Conservation (phyloP, 2,329 filamentous ascomycete species). For the Akanthomyces lecanii region DNA sequence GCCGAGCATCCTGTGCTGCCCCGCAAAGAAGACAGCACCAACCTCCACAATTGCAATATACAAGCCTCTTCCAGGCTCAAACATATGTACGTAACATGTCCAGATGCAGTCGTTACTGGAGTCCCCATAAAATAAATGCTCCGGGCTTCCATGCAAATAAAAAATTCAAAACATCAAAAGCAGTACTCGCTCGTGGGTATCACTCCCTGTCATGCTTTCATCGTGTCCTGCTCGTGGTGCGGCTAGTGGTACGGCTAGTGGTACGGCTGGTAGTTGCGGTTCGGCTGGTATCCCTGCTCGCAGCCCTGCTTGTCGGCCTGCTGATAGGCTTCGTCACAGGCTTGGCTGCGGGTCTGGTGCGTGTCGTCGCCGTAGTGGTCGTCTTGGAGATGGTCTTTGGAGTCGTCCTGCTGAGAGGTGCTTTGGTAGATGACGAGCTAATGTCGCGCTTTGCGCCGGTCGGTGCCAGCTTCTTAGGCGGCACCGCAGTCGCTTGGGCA, state of each 20-base stretch:
- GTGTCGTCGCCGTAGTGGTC: conserved; percentile 1
- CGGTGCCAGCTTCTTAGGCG: conserved; percentile 50
- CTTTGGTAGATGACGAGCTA: conserved; percentile 42
- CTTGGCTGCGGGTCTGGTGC: conserved; percentile 5
- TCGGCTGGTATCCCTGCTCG: conserved; percentile 6
- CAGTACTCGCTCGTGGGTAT: conserved; percentile 6
- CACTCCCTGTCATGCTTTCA: conserved; percentile 5
- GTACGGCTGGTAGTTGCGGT: not conserved
- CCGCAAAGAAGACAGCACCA: not conserved
- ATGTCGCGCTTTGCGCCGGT: conserved; percentile 40
- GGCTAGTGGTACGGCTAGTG: conserved; percentile 9
- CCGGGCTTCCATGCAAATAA: conserved; percentile 9
- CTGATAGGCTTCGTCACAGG: conserved; percentile 3
- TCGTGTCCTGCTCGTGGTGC: conserved; percentile 13
- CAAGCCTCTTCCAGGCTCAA: conserved; percentile 4
- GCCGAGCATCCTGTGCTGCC: not conserved
- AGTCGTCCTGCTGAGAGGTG: conserved; percentile 15
- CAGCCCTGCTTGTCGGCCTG: conserved; percentile 11
- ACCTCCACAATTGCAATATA: not conserved
- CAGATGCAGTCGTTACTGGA: conserved; percentile 10
- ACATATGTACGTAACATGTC: conserved; percentile 4
- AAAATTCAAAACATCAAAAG: conserved; percentile 6
- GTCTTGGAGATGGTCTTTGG: conserved; percentile 7
- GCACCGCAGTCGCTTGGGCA: conserved; percentile 53
- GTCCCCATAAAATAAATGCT: not conserved